A percentile compares a stretch with the other conserved stretches of the same genome.
These are phyloP conservation scores for Pascua sp. DNA, from an alignment of 1,284 basidiomycete species.

Conservation along the genomic window DNA sequence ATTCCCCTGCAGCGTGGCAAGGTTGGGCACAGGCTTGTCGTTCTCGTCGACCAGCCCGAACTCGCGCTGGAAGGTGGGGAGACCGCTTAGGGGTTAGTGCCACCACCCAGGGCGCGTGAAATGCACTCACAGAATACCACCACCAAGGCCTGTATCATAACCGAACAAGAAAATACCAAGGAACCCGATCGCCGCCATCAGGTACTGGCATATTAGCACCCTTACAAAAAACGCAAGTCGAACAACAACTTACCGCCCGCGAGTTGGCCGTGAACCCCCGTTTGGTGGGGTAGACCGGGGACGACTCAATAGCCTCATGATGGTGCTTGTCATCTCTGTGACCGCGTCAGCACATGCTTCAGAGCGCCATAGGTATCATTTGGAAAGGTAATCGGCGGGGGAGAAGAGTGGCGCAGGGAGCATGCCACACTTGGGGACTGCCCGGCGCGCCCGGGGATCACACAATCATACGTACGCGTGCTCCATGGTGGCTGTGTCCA, in stretches of 20 bases:
- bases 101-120: not conserved
- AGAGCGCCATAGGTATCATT: too few species aligned
- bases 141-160: conserved; percentile 24
- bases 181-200: conserved; percentile 67
- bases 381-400: too few species aligned
- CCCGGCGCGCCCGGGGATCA: too few species aligned
- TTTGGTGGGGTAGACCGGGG: not conserved
- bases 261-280: not conserved
- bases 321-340: conserved; percentile 3
- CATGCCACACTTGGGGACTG: too few species aligned
- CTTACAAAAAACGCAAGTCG: not conserved
- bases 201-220: conserved; percentile 10
- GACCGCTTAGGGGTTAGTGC: conserved; percentile 28
- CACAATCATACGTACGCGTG: too few species aligned
- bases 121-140: conserved; percentile 23
- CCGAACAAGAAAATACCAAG: conserved; percentile 70
- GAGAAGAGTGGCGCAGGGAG: too few species aligned
- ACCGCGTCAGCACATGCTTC: not conserved
- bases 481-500: too few species aligned
- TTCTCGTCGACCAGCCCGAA: conserved; percentile 57
- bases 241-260: not conserved
- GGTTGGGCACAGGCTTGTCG: conserved; percentile 39
- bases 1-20: conserved; percentile 46
- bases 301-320: not conserved
- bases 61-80: conserved; percentile 59